phyloP scores from a whole-genome alignment of 2,329 filamentous ascomycete genomes.

The Magnaporthiopsis incrustans region DNA sequence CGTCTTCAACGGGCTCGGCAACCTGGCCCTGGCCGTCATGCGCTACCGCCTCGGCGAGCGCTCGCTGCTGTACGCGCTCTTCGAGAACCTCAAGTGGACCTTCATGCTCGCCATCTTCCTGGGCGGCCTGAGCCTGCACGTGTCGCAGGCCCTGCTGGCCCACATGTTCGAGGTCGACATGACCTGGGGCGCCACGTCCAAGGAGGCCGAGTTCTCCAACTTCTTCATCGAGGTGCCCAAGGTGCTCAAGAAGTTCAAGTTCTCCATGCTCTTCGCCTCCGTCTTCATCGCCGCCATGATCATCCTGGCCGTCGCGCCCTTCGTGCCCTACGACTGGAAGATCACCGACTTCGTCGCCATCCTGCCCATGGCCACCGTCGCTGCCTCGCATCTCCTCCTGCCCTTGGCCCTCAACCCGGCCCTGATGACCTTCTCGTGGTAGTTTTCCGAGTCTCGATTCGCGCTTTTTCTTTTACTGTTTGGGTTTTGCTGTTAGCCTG shows the following conservation, averaged over 20 bases:
- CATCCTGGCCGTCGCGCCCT: conserved; percentile 53
- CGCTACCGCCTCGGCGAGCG: conserved; percentile 63
- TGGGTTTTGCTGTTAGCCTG: not conserved
- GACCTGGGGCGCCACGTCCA: conserved; percentile 77
- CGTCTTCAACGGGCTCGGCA: conserved; percentile 69
- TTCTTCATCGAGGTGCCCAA: conserved; percentile 81
- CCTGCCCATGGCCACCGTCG: conserved; percentile 65
- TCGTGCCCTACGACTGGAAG: conserved; percentile 57
- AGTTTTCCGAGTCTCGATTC: conserved; percentile 17
- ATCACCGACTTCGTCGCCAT: conserved; percentile 70
- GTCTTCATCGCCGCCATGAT: conserved; percentile 54
- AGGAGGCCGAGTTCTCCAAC: conserved; percentile 73
- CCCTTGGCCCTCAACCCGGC: conserved; percentile 71
- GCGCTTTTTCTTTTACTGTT: not conserved
- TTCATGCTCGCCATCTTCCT: conserved; percentile 71
- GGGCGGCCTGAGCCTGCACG: conserved; percentile 71
- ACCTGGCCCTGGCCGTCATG: conserved; percentile 63
- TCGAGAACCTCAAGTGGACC: conserved; percentile 67
- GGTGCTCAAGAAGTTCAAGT: conserved; percentile 73
- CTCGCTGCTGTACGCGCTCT: conserved; percentile 45
- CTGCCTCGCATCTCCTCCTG: conserved; percentile 59
- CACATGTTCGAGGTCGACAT: conserved; percentile 86
- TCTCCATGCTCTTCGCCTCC: conserved; percentile 55
- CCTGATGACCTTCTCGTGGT: conserved; percentile 74
- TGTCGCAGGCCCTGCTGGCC: conserved; percentile 68